These are phyloP conservation scores for Lyophyllum atratum DNA, from an alignment of 768 basidiomycete genomes.

Conservation along the genomic window DNA sequence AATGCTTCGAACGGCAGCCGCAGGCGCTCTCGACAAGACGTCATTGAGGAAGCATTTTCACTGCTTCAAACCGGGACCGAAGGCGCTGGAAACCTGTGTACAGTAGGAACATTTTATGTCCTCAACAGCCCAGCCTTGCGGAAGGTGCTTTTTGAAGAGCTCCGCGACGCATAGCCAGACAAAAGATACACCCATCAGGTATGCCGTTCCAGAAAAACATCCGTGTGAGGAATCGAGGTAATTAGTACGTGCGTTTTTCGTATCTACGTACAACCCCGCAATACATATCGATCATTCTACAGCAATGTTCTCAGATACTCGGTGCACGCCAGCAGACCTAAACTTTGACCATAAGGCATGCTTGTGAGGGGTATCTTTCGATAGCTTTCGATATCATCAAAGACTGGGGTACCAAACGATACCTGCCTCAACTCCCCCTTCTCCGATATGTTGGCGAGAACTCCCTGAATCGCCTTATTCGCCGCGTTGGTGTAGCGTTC, in stretches of 20 bases:
- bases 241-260: background rate
- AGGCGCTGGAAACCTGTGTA: constrained; percentile 39
- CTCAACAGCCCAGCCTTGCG: constrained; percentile 30
- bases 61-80: constrained; percentile 41
- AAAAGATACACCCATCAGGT: constrained; percentile 23
- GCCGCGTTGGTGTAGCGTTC: constrained; percentile 37
- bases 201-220: constrained; percentile 34
- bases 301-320: constrained; percentile 46
- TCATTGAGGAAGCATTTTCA: constrained; percentile 36
- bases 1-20: constrained; percentile 7
- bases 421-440: constrained; percentile 47
- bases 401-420: constrained; percentile 58
- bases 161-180: constrained; percentile 37
- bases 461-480: constrained; percentile 41
- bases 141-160: constrained; percentile 31
- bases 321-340: constrained; percentile 50
- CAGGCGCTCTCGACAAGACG: constrained; percentile 12
- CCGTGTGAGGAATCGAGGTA: constrained; percentile 13
- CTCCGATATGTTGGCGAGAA: constrained; percentile 45
- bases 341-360: constrained; percentile 60
- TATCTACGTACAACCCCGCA: background rate
- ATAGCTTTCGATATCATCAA: constrained; percentile 47
- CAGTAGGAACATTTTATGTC: constrained; percentile 38
- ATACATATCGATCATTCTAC: constrained; percentile 19
- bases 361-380: constrained; percentile 53